phyloP scores from a whole-genome alignment of 2,329 filamentous ascomycete species.

The Fonsecaea multimorphosa region DNA sequence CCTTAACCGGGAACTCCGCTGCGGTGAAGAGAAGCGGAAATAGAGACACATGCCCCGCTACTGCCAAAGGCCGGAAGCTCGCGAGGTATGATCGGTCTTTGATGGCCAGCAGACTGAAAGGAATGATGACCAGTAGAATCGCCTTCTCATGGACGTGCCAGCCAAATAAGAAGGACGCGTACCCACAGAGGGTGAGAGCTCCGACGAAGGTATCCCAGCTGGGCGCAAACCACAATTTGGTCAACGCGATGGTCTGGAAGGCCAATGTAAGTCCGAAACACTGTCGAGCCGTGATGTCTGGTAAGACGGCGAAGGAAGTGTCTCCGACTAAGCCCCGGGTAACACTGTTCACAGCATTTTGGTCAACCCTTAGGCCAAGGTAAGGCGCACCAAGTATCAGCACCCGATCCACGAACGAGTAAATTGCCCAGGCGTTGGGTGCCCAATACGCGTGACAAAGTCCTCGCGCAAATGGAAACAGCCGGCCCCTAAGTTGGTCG shows the following conservation, averaged over 20 bases:
- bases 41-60: slow-evolving; percentile 91
- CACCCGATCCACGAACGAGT: slow-evolving; percentile 85
- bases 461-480: slow-evolving; percentile 93
- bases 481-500: slow-evolving; percentile 77
- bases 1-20: slow-evolving; percentile 93
- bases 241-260: slow-evolving; percentile 77
- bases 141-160: slow-evolving; percentile 99
- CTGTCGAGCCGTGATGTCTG: slow-evolving; percentile 77
- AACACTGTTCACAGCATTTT: slow-evolving; percentile 80
- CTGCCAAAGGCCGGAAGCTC: slow-evolving; percentile 88
- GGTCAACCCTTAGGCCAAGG: slow-evolving; percentile 74
- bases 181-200: slow-evolving; percentile 88
- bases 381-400: slow-evolving; percentile 85
- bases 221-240: slow-evolving; percentile 80
- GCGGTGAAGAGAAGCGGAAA: slow-evolving; percentile 93
- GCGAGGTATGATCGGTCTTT: slow-evolving; percentile 88
- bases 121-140: slow-evolving; percentile 89
- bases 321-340: slow-evolving; percentile 93
- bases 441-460: slow-evolving; percentile 99
- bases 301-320: slow-evolving; percentile 89
- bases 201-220: slow-evolving; percentile 90
- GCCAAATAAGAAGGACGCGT: slow-evolving; percentile 94
- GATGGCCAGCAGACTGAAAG: slow-evolving; percentile 90
- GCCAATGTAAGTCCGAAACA: slow-evolving; percentile 84
- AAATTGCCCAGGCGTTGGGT: slow-evolving; percentile 95